A percentile compares a stretch with the other conserved stretches of the same genome.
Evolutionary conservation across 2,329 filamentous ascomycete genomes (phyloP).

Genomic region (Cadophora malorum): DNA sequence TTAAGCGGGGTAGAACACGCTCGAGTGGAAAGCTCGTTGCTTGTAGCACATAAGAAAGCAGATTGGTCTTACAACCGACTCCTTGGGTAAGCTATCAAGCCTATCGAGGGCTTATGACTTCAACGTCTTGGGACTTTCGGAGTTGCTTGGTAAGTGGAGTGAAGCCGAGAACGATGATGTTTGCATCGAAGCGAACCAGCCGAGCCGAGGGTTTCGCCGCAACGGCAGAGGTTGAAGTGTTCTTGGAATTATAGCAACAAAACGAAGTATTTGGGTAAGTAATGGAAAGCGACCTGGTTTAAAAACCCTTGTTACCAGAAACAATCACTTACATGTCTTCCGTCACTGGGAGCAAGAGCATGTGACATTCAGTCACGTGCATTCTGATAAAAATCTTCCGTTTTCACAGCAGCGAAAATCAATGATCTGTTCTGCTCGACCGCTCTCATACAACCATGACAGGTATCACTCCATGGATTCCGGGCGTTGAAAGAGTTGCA

Average conservation of each 20-base stretch:
- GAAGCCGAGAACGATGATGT: constrained; percentile 3
- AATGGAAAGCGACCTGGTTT: neutral
- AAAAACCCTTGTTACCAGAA: too few relatives aligned
- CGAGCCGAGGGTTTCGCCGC: constrained; percentile 3
- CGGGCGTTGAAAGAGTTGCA: neutral
- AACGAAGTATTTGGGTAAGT: neutral
- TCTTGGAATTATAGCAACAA: neutral
- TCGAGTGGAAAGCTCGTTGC: constrained; percentile 2
- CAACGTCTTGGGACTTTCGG: neutral
- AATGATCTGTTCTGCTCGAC: neutral
- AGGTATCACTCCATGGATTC: neutral
- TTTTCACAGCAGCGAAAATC: too few relatives aligned
- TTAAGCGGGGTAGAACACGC: constrained; percentile 12
- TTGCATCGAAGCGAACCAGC: constrained; percentile 10
- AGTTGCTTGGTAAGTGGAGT: neutral
- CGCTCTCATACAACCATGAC: neutral
- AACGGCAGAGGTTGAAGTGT: neutral
- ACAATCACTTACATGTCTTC: too few relatives aligned
- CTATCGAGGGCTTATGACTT: neutral
- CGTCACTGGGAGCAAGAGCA: neutral
- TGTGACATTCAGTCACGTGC: neutral
- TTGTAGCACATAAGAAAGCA: neutral
- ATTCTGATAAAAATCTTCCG: too few relatives aligned
- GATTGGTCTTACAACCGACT: constrained; percentile 4
- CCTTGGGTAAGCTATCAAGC: neutral